Conservation (phyloP, 495 filamentous ascomycete species). For the Lophiostoma macrostomum region DNA sequence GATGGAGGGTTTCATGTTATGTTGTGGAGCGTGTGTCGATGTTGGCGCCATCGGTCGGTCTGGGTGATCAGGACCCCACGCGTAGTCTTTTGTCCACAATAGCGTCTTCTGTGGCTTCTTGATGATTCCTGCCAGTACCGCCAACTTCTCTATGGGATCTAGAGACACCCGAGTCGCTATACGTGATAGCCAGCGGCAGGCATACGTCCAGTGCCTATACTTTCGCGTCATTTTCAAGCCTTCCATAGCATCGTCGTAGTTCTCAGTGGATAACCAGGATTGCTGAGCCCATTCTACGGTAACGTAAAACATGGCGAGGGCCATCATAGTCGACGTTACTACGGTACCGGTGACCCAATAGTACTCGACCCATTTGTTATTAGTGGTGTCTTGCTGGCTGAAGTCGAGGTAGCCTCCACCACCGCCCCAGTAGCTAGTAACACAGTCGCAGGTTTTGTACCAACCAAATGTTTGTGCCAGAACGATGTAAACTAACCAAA, state of each 20-base stretch:
- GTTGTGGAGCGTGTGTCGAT: neutral
- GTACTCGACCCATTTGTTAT: constrained; percentile 13
- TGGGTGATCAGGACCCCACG: neutral
- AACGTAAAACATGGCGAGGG: constrained; percentile 39
- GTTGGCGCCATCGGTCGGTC: neutral
- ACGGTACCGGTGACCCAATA: constrained; percentile 42
- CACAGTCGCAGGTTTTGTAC: constrained; percentile 39
- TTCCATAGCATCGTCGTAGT: constrained; percentile 5
- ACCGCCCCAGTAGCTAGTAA: constrained; percentile 29
- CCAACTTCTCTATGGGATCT: neutral
- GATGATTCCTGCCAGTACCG: neutral
- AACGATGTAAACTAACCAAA: constrained; percentile 38
- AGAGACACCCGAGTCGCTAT: neutral
- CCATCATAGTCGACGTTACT: constrained; percentile 36
- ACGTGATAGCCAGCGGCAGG: constrained; percentile 2
- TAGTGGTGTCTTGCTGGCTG: constrained; percentile 23
- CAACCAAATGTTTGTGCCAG: constrained; percentile 40
- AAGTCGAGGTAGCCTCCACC: constrained; percentile 40
- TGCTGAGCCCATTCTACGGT: constrained; percentile 30
- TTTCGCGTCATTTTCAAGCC: constrained; percentile 12
- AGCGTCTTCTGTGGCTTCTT: constrained; percentile 2
- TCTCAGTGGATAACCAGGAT: constrained; percentile 17
- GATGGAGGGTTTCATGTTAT: neutral
- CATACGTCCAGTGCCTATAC: constrained; percentile 12
- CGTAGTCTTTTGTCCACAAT: neutral